phyloP scores from a whole-genome alignment of 768 basidiomycete species.

The Paxillus involutus region DNA sequence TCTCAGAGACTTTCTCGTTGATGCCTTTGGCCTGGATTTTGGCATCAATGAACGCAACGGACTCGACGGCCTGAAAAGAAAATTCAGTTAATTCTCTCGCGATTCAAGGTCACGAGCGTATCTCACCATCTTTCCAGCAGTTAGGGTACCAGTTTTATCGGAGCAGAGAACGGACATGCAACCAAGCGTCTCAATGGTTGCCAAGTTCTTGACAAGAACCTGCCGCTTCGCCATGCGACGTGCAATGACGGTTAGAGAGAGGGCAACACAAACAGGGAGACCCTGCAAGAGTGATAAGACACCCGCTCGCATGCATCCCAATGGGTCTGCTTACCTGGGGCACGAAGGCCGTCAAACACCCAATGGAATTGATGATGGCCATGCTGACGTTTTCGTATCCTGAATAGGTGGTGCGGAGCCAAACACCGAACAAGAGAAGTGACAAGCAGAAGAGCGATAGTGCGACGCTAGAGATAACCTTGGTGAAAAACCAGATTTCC shows the following conservation, averaged over 20 bases:
- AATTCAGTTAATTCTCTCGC: not conserved
- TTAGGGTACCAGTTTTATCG: slow-evolving; percentile 57
- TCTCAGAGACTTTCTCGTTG: slow-evolving; percentile 8
- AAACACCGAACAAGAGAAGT: slow-evolving; percentile 43
- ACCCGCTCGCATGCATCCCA: not conserved
- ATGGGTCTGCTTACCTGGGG: slow-evolving; percentile 31
- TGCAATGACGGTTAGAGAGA: slow-evolving; percentile 50
- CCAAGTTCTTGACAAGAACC: slow-evolving; percentile 50
- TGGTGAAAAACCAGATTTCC: slow-evolving; percentile 53
- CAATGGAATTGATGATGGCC: slow-evolving; percentile 39
- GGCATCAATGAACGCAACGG: slow-evolving; percentile 36
- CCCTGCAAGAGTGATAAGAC: slow-evolving; percentile 22
- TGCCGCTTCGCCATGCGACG: slow-evolving; percentile 48
- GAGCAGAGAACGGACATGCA: slow-evolving; percentile 52
- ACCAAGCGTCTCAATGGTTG: slow-evolving; percentile 55
- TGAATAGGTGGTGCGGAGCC: slow-evolving; percentile 36
- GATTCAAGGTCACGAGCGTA: not conserved
- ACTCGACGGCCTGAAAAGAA: slow-evolving; percentile 38
- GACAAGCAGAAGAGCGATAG: slow-evolving; percentile 39
- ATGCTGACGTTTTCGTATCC: slow-evolving; percentile 35
- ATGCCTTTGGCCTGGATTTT: slow-evolving; percentile 22
- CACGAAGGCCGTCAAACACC: slow-evolving; percentile 41
- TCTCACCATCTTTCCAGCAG: slow-evolving; percentile 46
- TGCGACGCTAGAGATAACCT: slow-evolving; percentile 45
- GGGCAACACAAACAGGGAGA: slow-evolving; percentile 43